Conservation (phyloP, 306 rosid genomes). For the Acacia melanoxylon region DNA sequence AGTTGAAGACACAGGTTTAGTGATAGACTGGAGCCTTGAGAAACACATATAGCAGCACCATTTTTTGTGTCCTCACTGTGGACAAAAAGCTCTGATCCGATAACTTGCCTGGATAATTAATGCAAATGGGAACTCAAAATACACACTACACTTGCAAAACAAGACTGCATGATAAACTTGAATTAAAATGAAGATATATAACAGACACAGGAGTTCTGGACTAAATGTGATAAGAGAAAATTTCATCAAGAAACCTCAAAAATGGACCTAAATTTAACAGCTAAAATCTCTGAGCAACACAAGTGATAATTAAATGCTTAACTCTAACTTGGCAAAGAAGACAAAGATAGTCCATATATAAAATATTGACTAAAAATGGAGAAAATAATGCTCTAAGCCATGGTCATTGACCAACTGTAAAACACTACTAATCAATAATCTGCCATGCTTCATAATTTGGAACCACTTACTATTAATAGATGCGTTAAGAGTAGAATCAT, state of each 20-base stretch:
- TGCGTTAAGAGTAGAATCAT: no score
- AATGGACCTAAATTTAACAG: background rate
- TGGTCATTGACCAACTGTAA: no score
- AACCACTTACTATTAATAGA: no score
- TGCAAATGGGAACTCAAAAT: constrained; percentile 10
- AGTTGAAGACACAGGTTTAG: constrained; percentile 61
- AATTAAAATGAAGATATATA: background rate
- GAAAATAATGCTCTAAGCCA: no score
- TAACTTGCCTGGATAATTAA: constrained; percentile 51
- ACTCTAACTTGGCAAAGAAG: no score
- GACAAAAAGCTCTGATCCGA: constrained; percentile 55
- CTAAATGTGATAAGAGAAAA: background rate
- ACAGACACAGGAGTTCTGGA: background rate
- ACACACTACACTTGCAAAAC: background rate
- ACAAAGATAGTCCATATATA: no score
- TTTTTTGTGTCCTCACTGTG: constrained; percentile 28
- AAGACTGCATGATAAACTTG: background rate
- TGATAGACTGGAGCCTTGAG: constrained; percentile 48
- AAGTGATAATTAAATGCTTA: no score
- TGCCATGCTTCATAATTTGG: no score
- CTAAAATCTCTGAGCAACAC: no score
- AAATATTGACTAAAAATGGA: no score
- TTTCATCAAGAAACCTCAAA: background rate
- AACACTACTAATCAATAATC: no score
- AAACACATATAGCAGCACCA: constrained; percentile 35